Evolutionary conservation across 176 grass and related monocot species (phyloP), one percentile per base, ranked within the genome.

Genomic region (Musa schizocarpa): DNA sequence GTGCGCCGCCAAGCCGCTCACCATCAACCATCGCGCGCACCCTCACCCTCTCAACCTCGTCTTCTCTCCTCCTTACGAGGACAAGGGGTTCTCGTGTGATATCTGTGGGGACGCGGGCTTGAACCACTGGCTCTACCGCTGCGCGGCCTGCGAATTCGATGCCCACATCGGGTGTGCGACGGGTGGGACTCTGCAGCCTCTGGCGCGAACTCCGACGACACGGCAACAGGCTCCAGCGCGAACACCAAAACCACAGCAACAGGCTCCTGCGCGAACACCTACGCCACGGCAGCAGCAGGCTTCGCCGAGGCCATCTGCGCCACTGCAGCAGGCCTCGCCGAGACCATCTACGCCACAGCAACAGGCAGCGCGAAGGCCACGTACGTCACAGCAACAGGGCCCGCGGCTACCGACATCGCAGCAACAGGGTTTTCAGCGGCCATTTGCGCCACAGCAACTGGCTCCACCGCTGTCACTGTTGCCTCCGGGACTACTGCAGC

Each of bases 61-160:
- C 56, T 76, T 76, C 56, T n/a, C 54, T 27, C 74, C 74, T 43
- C 55, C 74, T 6, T 63, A 76, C 74, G 74, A 76, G 29, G 54
- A 63, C 56, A 59, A 76, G 26, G 26, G 23, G 27, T 76, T 76
- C 74, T 76, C 56, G 6, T 76, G 74, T 29, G 56, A 76, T 9
- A 11, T 76, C 27, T 76, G 74, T 6, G 26, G 14, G 5, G 26
- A 9, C 74, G 19, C 14, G 29, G 74, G 74, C 14, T 9, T 7
- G 27, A 26, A 62, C 74, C 74, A 76, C 14, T 63, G 74, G 74
- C 74, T 76, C 55, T 76, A 76, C 17, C 74, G 74, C 55, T 76
- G 74, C 9, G 26, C 55, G 9, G 11, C 2, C 9, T 76, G 74
- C 74, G 56, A 76, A 9, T 76, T 76, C 73, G 73, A 76, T 25